These are phyloP conservation scores for Moesziomyces parantarcticus DNA, from an alignment of 1,284 basidiomycete species.

Conservation along the genomic window DNA sequence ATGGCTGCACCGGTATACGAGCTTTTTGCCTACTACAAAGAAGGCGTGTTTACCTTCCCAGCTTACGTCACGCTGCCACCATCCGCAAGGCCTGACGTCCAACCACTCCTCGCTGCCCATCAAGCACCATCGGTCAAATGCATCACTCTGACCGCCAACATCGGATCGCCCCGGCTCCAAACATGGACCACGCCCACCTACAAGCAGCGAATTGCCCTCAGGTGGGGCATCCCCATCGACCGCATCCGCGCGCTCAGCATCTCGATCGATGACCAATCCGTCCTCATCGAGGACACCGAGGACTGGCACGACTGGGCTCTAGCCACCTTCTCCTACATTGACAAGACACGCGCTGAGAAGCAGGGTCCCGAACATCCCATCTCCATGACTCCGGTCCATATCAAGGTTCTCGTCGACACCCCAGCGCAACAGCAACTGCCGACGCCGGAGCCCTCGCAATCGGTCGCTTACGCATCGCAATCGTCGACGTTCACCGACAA, in stretches of 20 bases:
- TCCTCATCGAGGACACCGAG: constrained; percentile 12
- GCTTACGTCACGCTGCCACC: constrained; percentile 25
- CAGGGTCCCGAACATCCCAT: neutral
- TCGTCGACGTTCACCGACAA: neutral
- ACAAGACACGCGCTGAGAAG: too few species aligned
- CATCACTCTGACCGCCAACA: neutral
- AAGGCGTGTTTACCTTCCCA: constrained; percentile 9
- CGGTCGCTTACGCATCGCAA: neutral
- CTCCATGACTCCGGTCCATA: constrained; percentile 3
- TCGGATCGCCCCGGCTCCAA: neutral
- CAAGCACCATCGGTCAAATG: constrained; percentile 10
- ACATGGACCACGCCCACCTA: neutral
- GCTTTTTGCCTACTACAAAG: neutral
- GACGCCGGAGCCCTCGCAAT: neutral
- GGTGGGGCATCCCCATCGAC: constrained; percentile 9
- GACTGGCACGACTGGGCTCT: constrained; percentile 26
- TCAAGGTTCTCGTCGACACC: constrained; percentile 11
- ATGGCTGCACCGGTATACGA: neutral
- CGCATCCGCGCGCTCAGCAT: constrained; percentile 14
- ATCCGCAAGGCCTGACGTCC: constrained; percentile 8
- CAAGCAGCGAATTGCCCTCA: constrained; percentile 8
- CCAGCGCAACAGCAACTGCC: neutral
- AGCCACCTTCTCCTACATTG: constrained; percentile 2
- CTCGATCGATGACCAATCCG: neutral
- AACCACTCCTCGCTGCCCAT: neutral